Conservation (phyloP, 768 basidiomycete genomes). For the Myochromella boudieri region DNA sequence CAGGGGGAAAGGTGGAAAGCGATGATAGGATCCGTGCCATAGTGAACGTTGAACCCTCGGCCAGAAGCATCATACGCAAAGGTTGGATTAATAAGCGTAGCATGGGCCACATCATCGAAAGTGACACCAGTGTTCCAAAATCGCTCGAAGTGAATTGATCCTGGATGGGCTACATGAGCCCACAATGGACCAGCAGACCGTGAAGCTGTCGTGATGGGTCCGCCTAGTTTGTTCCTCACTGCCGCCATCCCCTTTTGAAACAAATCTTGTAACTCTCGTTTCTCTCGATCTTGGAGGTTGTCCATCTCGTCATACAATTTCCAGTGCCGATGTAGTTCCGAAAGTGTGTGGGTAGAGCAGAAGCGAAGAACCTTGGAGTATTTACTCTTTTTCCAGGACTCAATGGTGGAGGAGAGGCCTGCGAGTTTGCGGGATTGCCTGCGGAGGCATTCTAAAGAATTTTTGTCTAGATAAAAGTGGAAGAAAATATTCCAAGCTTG, state of each 20-base stretch:
- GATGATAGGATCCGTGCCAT: slow-evolving; percentile 41
- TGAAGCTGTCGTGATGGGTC: background rate
- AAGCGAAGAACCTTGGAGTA: slow-evolving; percentile 39
- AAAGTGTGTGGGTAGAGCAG: slow-evolving; percentile 36
- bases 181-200: slow-evolving; percentile 39
- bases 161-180: slow-evolving; percentile 11
- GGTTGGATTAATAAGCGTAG: slow-evolving; percentile 42
- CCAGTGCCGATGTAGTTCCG: slow-evolving; percentile 42
- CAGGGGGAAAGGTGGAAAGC: slow-evolving; percentile 37
- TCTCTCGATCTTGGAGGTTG: slow-evolving; percentile 20
- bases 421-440: slow-evolving; percentile 40
- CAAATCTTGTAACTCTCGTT: slow-evolving; percentile 17
- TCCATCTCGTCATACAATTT: slow-evolving; percentile 29
- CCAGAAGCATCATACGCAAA: slow-evolving; percentile 42
- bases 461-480: slow-evolving; percentile 44
- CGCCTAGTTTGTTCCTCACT: slow-evolving; percentile 6
- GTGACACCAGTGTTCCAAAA: slow-evolving; percentile 46
- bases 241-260: slow-evolving; percentile 22
- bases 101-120: slow-evolving; percentile 17
- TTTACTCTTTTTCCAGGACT: slow-evolving; percentile 37
- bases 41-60: slow-evolving; percentile 38
- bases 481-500: slow-evolving; percentile 56
- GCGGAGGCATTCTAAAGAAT: slow-evolving; percentile 29
- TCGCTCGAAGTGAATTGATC: slow-evolving; percentile 22
- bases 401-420: slow-evolving; percentile 27